Base-by-base conservation (phyloP, 768 basidiomycete species). In the Lactifluus echinatus region DNA sequence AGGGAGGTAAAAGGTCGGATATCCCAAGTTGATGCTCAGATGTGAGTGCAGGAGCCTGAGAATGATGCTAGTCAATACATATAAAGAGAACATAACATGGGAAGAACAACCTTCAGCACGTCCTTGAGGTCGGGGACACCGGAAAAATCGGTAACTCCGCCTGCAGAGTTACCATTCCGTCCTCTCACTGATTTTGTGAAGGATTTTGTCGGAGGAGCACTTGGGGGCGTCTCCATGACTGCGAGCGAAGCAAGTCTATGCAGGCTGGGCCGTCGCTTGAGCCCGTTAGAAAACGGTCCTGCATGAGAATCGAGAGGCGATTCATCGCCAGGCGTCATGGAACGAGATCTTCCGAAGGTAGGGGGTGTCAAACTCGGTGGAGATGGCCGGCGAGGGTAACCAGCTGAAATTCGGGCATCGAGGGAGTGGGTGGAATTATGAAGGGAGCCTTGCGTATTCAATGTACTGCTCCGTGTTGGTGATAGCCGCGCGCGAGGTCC, bases 11-110 rank as follows among this genome's bases (percentile, higher is more conserved):
- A 23, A 90, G 71, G 63, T 89, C 87, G 14, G 76, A 63, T 69
- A 83, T 81, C 31, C 83, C 85, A 17, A 85, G 69, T 63, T 83
- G 82, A 65, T 88, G 83, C 50, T 86, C 86, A 1, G 83, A 82
- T 19, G 83, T 80, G 21, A 86, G 72, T 12, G 79, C 79, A 0
- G 86, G 84, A 42, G 84, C 79, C 85, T 87, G 4, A 53, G 31
- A 28, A 36, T 19, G 4, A 6, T 28, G 44, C 43, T 26, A 33
- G 56, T 39, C 42, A 48, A 37, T 45, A 34, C 33, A 37, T 45
- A 34, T 34, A 39, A 31, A 57, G n/a, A 19, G 12, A 15, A 29
- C 19, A 6, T 31, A 36, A 26, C 33, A 47, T 40, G 28, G 21
- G 31, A 46, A 10, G n/a, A 56, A 55, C 44, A 67, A 84, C 86